phyloP scores from a whole-genome alignment of 2,329 filamentous ascomycete species.

The Aspergillus sp. region DNA sequence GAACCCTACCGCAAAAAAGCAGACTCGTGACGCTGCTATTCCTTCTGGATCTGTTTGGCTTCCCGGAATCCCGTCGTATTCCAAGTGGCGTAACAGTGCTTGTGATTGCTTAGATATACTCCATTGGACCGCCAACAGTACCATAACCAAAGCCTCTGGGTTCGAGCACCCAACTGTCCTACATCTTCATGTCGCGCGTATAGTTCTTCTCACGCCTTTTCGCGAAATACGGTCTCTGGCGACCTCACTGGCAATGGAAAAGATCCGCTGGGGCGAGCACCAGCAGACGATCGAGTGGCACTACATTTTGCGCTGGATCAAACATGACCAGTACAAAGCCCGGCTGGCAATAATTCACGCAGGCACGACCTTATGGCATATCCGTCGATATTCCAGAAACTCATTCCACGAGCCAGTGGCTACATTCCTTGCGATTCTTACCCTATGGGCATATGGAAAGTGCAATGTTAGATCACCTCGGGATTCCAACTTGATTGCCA shows the following conservation, averaged over 20 bases:
- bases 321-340: conserved; percentile 52
- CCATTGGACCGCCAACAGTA: conserved; percentile 55
- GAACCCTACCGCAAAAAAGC: conserved; percentile 40
- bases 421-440: conserved; percentile 43
- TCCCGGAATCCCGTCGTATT: conserved; percentile 43
- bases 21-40: conserved; percentile 29
- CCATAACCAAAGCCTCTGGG: conserved; percentile 45
- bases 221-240: conserved; percentile 43
- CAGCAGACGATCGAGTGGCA: conserved; percentile 30
- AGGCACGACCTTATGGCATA: conserved; percentile 49
- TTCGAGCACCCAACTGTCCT: conserved; percentile 52
- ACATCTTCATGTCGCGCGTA: conserved; percentile 52
- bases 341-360: conserved; percentile 53
- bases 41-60: conserved; percentile 40
- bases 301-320: conserved; percentile 46
- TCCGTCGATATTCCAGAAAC: conserved; percentile 45
- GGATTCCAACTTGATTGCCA: conserved; percentile 21
- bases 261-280: conserved; percentile 24
- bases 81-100: conserved; percentile 42
- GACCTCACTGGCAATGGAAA: conserved; percentile 27
- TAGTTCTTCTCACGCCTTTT: conserved; percentile 49
- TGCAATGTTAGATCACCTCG: conserved; percentile 22
- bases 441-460: conserved; percentile 45
- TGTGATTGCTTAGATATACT: conserved; percentile 50
- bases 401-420: conserved; percentile 46